These are phyloP conservation scores for Pythium angustatum DNA, from an alignment of 352 stramenopile genomes.

Conservation along the genomic window DNA sequence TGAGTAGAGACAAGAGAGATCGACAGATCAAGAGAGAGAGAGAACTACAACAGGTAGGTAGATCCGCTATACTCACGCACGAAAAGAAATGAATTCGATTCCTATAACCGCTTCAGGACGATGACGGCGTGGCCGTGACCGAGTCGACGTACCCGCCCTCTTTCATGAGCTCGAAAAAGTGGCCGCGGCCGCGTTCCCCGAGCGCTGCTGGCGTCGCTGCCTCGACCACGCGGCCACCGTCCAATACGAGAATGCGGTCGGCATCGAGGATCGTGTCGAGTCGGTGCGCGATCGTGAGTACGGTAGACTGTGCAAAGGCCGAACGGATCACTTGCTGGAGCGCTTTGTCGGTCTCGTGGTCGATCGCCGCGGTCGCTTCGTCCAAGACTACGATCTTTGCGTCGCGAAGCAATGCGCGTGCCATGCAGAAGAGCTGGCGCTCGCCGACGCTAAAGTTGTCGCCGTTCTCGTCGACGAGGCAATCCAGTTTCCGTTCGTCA, in stretches of 20 bases:
- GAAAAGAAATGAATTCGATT: neutral
- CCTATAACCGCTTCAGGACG: neutral
- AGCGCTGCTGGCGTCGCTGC: conserved; percentile 78
- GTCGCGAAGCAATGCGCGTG: conserved; percentile 64
- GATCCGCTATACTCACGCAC: neutral
- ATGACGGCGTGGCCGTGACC: neutral
- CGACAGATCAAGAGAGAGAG: neutral
- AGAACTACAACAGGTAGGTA: neutral
- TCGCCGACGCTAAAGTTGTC: conserved; percentile 88
- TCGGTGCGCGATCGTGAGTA: conserved; percentile 89
- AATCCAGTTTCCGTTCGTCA: conserved; percentile 53
- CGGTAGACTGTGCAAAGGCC: conserved; percentile 90
- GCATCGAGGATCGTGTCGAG: conserved; percentile 20
- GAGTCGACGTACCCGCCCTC: conserved; percentile 46
- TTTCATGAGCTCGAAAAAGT: conserved; percentile 51
- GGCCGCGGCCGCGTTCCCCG: conserved; percentile 32
- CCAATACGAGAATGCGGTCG: conserved; percentile 13
- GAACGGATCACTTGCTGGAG: conserved; percentile 75
- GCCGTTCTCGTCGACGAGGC: conserved; percentile 89
- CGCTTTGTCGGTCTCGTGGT: conserved; percentile 67
- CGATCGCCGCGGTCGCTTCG: conserved; percentile 71
- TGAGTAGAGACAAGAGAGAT: conserved; percentile 23
- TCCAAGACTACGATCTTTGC: conserved; percentile 73
- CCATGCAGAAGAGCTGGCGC: conserved; percentile 21
- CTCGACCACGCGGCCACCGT: conserved; percentile 79